phyloP scores from a whole-genome alignment of 257 asterid genomes.

The Solanum piurae region DNA sequence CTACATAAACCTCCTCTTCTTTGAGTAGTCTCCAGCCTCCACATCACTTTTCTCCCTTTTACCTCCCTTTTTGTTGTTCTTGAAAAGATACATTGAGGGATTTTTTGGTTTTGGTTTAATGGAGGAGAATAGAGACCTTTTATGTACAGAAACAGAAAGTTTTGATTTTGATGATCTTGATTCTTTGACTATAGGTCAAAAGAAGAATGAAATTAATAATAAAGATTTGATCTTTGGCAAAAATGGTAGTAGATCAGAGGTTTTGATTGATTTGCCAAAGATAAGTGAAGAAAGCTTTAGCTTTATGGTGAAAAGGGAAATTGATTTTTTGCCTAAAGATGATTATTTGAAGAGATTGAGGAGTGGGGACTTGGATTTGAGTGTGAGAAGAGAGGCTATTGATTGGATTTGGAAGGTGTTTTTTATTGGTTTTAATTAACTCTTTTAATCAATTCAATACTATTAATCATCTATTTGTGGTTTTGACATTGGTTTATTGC shows the following conservation, averaged over 20 bases:
- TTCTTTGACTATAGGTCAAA: slow-evolving; percentile 10
- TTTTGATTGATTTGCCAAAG: slow-evolving; percentile 25
- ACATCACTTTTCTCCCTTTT: slow-evolving; percentile 1
- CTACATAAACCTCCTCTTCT: slow-evolving; percentile 34
- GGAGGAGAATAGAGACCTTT: slow-evolving; percentile 40
- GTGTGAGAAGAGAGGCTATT: slow-evolving; percentile 50
- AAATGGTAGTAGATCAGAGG: slow-evolving; percentile 25
- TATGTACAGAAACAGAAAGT: slow-evolving; percentile 34
- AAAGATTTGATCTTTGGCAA: slow-evolving; percentile 18
- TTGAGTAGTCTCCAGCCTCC: slow-evolving; percentile 15
- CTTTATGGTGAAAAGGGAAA: slow-evolving; percentile 54
- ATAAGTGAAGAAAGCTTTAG: slow-evolving; percentile 33
- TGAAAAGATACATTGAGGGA: slow-evolving; percentile 12
- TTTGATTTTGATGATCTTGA: slow-evolving; percentile 38
- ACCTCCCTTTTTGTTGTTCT: background rate
- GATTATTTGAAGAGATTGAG: slow-evolving; percentile 70
- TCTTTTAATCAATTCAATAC: background rate
- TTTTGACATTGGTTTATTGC: background rate
- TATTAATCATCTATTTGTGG: background rate
- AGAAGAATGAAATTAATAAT: slow-evolving; percentile 13
- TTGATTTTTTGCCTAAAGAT: slow-evolving; percentile 36
- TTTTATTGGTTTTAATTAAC: background rate
- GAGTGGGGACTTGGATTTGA: slow-evolving; percentile 53
- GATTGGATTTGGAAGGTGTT: slow-evolving; percentile 82
- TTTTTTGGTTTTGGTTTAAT: slow-evolving; percentile 8